Conservation (phyloP, 129 eudicot genomes). For the Oenanthe sinensis region DNA sequence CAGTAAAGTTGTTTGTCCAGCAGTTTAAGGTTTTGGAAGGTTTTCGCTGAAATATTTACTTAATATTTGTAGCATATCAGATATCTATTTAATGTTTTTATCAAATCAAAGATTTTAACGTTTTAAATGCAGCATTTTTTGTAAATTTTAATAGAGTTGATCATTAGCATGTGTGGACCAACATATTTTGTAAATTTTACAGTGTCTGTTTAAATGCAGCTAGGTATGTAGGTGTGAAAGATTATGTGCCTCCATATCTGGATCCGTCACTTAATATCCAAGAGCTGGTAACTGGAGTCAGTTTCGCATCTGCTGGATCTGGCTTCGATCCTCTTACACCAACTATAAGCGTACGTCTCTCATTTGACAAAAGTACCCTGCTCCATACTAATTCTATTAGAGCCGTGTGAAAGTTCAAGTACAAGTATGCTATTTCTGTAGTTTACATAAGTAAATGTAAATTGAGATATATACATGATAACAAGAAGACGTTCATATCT, state of each 20-base stretch:
- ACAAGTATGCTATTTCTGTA: background rate
- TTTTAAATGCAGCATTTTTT: background rate
- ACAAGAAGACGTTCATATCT: background rate
- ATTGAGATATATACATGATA: background rate
- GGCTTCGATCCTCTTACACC: conserved; percentile 64
- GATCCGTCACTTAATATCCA: conserved; percentile 26
- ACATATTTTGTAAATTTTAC: background rate
- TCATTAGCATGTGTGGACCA: background rate
- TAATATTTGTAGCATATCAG: background rate
- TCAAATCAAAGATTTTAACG: background rate
- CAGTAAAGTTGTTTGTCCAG: too few species aligned
- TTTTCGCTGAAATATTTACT: too few species aligned
- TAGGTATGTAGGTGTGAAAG: conserved; percentile 33
- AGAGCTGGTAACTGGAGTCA: conserved; percentile 57
- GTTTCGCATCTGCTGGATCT: conserved; percentile 69
- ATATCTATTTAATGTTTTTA: background rate
- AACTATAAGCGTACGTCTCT: conserved; percentile 30
- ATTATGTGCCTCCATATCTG: conserved; percentile 35
- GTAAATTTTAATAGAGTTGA: background rate
- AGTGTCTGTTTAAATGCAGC: conserved; percentile 8
- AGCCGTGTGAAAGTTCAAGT: background rate
- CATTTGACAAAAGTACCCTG: conserved; percentile 2
- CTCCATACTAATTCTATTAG: background rate
- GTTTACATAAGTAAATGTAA: too few species aligned
- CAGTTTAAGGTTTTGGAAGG: too few species aligned